A percentile compares a stretch with the other conserved stretches of the same genome.
Conservation (phyloP, 352 stramenopile genomes). For the Pythium brachiatum region DNA sequence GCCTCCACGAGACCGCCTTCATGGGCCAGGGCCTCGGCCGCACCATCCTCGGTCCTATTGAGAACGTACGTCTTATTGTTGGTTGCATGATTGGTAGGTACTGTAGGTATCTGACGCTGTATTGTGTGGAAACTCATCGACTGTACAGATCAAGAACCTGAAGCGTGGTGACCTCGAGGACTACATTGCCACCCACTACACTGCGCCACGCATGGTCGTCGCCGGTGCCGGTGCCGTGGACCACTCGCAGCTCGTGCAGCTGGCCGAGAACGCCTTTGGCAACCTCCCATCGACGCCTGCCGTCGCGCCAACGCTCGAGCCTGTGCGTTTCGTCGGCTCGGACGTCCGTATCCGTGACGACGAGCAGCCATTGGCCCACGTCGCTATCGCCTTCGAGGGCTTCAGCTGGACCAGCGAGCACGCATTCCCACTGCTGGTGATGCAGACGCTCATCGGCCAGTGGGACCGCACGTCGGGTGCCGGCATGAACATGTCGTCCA, state of each 20-base stretch:
- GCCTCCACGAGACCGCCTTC: conserved; percentile 99
- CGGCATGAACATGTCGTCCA: conserved; percentile 94
- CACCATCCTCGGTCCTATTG: conserved; percentile 98
- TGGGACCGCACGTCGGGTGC: conserved; percentile 91
- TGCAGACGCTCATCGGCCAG: conserved; percentile 93
- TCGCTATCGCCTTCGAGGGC: conserved; percentile 97
- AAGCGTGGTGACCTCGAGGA: conserved; percentile 93
- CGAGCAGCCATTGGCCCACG: conserved; percentile 86
- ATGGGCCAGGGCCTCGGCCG: conserved; percentile 96
- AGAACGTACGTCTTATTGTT: conserved; percentile 91
- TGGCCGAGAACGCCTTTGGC: conserved; percentile 97
- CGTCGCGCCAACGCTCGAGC: conserved; percentile 66
- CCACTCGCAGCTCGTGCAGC: conserved; percentile 96
- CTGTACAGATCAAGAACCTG: conserved; percentile 83
- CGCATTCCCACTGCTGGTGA: conserved; percentile 98
- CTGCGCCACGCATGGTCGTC: conserved; percentile 98
- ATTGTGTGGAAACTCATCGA: conserved; percentile 8
- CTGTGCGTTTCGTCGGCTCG: conserved; percentile 84
- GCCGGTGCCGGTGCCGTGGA: conserved; percentile 97
- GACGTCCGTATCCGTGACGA: conserved; percentile 93
- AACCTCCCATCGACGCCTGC: conserved; percentile 82
- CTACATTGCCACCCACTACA: conserved; percentile 99
- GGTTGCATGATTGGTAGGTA: too few species aligned
- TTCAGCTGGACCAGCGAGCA: conserved; percentile 98
- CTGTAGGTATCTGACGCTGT: neutral